phyloP scores from a whole-genome alignment of 1,139 yeast species.

The Kluyveromyces sp. region DNA sequence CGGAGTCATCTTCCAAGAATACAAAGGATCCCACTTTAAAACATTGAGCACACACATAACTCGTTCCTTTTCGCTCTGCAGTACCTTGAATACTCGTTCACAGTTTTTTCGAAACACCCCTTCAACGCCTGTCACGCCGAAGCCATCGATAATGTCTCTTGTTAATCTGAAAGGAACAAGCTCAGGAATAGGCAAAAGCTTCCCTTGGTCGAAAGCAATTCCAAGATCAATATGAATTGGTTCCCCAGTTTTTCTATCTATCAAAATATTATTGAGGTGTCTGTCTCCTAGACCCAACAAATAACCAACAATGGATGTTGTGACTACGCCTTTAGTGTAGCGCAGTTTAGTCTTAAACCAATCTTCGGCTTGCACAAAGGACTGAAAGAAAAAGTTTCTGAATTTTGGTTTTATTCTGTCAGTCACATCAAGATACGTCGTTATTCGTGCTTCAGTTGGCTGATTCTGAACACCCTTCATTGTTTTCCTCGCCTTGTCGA shows the following conservation, averaged over 20 bases:
- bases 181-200: slow-evolving; percentile 77
- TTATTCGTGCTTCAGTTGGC: slow-evolving; percentile 41
- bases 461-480: slow-evolving; percentile 56
- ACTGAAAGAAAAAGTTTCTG: slow-evolving; percentile 60
- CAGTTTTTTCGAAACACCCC: slow-evolving; percentile 71
- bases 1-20: slow-evolving; percentile 83
- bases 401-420: slow-evolving; percentile 57
- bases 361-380: slow-evolving; percentile 55
- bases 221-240: slow-evolving; percentile 96
- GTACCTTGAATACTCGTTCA: slow-evolving; percentile 63
- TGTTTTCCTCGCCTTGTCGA: slow-evolving; percentile 53
- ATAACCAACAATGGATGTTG: slow-evolving; percentile 80
- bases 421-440: slow-evolving; percentile 47
- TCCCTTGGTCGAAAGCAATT: slow-evolving; percentile 92
- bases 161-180: slow-evolving; percentile 89
- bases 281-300: slow-evolving; percentile 91
- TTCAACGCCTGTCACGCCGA: slow-evolving; percentile 75
- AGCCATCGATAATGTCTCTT: slow-evolving; percentile 84
- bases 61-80: slow-evolving; percentile 59
- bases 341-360: slow-evolving; percentile 66
- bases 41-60: slow-evolving; percentile 81
- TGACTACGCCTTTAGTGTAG: slow-evolving; percentile 77
- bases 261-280: slow-evolving; percentile 80
- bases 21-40: slow-evolving; percentile 84
- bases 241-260: slow-evolving; percentile 78